Evolutionary conservation across 2,329 filamentous ascomycete species (phyloP), one percentile per base, ranked within the genome.

Genomic region (Colletotrichum caudatum): DNA sequence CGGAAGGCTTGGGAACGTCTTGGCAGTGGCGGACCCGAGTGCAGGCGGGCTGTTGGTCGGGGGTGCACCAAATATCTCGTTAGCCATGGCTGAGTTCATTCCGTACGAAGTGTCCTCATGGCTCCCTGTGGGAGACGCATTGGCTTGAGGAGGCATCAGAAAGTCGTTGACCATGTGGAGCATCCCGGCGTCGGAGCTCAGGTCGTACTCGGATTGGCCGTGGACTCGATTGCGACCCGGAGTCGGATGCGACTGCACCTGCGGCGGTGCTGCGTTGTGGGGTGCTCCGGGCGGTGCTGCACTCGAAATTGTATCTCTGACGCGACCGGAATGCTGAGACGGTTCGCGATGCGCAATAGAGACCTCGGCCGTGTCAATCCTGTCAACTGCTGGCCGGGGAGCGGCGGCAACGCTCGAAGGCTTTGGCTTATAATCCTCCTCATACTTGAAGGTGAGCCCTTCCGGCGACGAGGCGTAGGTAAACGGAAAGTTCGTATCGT

Each of bases 11-110:
- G 83, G 83, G 37, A 84, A 80, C 7, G 80, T 63, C 72, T 80
- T 83, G 26, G 76, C 76, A 2, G 75, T 77, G 56, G 81, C 75
- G 58, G 82, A 81, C 59, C 78, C 76, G 69, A 79, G 75, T 39
- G 78, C 69, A 3, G 71, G 60, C 11, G 79, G 78, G 69, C 78
- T 81, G 54, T 77, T 80, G 9, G 81, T 76, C 18, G 77, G 78
- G 53, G 83, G 75, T 53, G 82, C 78, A 37, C 81, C 84, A 73
- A 88, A 87, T 2, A 87, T 74, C 23, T 87, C 86, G 59, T 87
- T 84, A 35, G 87, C 84, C 9, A 84, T 87, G 3, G 81, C 77
- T 12, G 84, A 85, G 75, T 86, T 83, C 86, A 89, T 88, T 20
- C 86, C 88, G 72, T 89, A 89, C 2, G 85, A 88, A 3, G 85